Evolutionary conservation across 2,329 filamentous ascomycete genomes (phyloP).

Genomic region (Alternaria tenuissima): DNA sequence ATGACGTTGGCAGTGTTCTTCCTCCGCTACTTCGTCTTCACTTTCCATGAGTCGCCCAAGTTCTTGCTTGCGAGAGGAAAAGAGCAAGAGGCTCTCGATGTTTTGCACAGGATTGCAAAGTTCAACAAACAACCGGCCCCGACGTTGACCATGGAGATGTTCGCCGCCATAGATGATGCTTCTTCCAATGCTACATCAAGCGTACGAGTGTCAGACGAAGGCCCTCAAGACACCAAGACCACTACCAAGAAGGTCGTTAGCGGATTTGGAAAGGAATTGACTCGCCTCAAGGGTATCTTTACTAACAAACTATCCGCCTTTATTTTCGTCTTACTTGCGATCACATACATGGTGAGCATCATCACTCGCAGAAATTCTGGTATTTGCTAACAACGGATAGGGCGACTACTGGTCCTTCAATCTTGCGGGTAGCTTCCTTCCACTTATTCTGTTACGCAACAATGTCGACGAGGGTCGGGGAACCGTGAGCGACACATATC

Average conservation of each 20-base stretch:
- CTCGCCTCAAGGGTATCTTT: slow-evolving; percentile 40
- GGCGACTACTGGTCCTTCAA: slow-evolving; percentile 48
- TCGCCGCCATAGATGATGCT: slow-evolving; percentile 34
- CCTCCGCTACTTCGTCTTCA: slow-evolving; percentile 40
- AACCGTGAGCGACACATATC: slow-evolving; percentile 35
- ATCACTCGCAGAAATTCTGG: background rate
- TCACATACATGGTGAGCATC: slow-evolving; percentile 35
- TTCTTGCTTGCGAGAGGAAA: slow-evolving; percentile 35
- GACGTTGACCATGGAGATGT: slow-evolving; percentile 35
- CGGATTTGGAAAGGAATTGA: slow-evolving; percentile 32
- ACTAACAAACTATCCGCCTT: slow-evolving; percentile 36
- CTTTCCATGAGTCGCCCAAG: slow-evolving; percentile 42
- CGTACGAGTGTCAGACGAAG: slow-evolving; percentile 1
- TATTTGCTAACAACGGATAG: slow-evolving; percentile 4
- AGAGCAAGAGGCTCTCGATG: slow-evolving; percentile 39
- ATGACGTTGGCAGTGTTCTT: slow-evolving; percentile 40
- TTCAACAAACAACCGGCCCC: slow-evolving; percentile 39
- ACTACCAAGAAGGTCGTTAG: slow-evolving; percentile 34
- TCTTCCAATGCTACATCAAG: slow-evolving; percentile 12
- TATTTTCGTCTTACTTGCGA: slow-evolving; percentile 36
- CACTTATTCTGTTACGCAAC: slow-evolving; percentile 40
- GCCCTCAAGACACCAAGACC: slow-evolving; percentile 17
- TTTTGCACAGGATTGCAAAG: slow-evolving; percentile 39
- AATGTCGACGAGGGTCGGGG: slow-evolving; percentile 36
- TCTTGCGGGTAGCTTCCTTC: slow-evolving; percentile 36